A percentile compares a stretch with the other conserved stretches of the same genome.
These are phyloP conservation scores for Oleoguttula mirabilis DNA, from an alignment of 495 filamentous ascomycete genomes.

Conservation along the genomic window DNA sequence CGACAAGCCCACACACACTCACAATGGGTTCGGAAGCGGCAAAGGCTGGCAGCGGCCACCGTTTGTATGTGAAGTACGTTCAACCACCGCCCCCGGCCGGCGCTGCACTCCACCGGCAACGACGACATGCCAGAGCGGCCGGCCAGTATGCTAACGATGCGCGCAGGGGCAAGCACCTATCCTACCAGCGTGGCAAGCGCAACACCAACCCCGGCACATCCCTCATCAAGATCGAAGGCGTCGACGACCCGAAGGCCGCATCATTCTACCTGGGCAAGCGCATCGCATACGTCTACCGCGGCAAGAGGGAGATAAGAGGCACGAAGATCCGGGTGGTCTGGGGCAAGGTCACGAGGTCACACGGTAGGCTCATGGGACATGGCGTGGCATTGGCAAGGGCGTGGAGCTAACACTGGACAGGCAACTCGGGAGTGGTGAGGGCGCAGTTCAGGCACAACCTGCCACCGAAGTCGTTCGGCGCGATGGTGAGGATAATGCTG, in stretches of 20 bases:
- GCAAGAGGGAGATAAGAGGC: constrained; percentile 78
- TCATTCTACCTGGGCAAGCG: constrained; percentile 92
- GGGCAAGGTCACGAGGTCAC: constrained; percentile 92
- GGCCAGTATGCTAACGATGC: constrained; percentile 16
- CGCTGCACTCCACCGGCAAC: too few species aligned
- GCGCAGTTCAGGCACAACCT: constrained; percentile 93
- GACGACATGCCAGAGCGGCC: too few species aligned
- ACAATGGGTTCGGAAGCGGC: constrained; percentile 16
- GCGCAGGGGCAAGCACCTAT: constrained; percentile 76
- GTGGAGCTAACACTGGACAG: constrained; percentile 30
- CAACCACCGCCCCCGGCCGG: constrained; percentile 23
- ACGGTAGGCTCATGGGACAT: constrained; percentile 68
- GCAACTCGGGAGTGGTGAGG: constrained; percentile 92
- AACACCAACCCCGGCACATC: constrained; percentile 55
- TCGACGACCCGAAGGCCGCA: constrained; percentile 73
- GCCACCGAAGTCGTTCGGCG: constrained; percentile 90
- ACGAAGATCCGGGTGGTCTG: constrained; percentile 98
- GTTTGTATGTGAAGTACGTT: constrained; percentile 79
- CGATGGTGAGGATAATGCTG: constrained; percentile 94
- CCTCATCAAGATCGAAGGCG: constrained; percentile 93
- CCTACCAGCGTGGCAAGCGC: constrained; percentile 64
- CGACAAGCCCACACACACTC: constrained; percentile 4
- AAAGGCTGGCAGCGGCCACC: constrained; percentile 13
- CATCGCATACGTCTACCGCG: constrained; percentile 94
- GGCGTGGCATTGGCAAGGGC: constrained; percentile 36